Evolutionary conservation across 805 yeast genomes (phyloP).

Genomic region (Spathaspora sp.): DNA sequence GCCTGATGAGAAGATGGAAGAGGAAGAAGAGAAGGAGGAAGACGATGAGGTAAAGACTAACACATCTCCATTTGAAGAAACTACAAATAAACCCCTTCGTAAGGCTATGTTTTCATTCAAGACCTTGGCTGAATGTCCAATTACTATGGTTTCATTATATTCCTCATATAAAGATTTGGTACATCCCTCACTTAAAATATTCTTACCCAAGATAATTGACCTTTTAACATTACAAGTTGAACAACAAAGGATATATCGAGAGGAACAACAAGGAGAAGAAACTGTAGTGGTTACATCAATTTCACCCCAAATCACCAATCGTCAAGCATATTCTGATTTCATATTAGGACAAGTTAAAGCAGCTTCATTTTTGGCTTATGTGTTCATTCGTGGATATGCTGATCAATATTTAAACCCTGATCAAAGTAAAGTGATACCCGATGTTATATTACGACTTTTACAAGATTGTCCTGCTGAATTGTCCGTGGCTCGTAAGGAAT

Average conservation of each 20-base stretch:
- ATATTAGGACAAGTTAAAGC: conserved; percentile 93
- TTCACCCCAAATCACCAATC: conserved; percentile 69
- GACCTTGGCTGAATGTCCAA: conserved; percentile 93
- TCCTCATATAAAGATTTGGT: conserved; percentile 81
- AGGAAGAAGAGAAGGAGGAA: background rate
- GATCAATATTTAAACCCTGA: conserved; percentile 48
- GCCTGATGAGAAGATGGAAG: background rate
- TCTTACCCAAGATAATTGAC: conserved; percentile 78
- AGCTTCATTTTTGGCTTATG: conserved; percentile 90
- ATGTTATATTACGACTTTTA: conserved; percentile 74
- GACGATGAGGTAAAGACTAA: conserved; percentile 16
- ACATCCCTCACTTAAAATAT: conserved; percentile 63
- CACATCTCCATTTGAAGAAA: conserved; percentile 33
- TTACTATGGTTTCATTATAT: conserved; percentile 88
- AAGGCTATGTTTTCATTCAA: conserved; percentile 81
- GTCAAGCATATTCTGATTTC: conserved; percentile 82
- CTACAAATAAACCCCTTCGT: conserved; percentile 49
- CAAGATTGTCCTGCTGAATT: conserved; percentile 96
- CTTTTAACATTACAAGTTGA: conserved; percentile 76
- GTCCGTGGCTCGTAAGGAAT: conserved; percentile 86
- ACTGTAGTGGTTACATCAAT: conserved; percentile 66
- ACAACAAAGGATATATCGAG: conserved; percentile 51
- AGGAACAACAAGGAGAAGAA: conserved; percentile 42
- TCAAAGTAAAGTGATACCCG: conserved; percentile 67
- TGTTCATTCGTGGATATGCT: conserved; percentile 80